Base-by-base conservation (phyloP, 352 stramenopile genomes). In the Blastocystis sp. region DNA sequence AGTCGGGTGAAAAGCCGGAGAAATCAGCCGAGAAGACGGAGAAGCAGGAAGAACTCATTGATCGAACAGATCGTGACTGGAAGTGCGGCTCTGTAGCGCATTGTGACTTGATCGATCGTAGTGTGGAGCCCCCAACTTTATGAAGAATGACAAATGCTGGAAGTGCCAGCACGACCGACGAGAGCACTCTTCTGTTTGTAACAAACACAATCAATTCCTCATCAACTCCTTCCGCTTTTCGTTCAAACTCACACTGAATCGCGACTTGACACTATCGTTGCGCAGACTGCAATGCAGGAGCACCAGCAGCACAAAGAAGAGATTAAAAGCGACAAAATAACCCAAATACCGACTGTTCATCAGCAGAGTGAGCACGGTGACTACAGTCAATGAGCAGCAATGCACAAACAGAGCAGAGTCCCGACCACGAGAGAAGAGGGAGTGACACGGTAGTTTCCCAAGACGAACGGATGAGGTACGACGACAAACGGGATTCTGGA, bases 151-250 rank as follows among this genome's bases (percentile, higher is more conserved):
- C 18, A 34, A 66, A n/a, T 89, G 78, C 47, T 89, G 78, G 78
- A 89, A 89, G 47, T 89, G 78, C 53, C 78, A 89, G n/a, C 39
- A 69, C 53, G 50, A 85, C 68, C 73, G 73, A 18, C 50, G 50
- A 30, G 24, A 20, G 65, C 39, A 65, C 34, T 85, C 9, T 3
- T 47, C n/a, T 68, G 45, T 85, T 85, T 68, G 13, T 53, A 30
- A 18, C 50, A 68, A 66, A 68, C 73, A 85, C 26, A 2, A 3
- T 24, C 30, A 85, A 20, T 85, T 62, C 30, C 54, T 47, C 13
- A 68, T 41, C 13, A 66, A 45, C n/a, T 68, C 73, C 73, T 85
- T 85, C 30, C 26, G 34, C 37, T 62, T 59, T 37, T 85, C 73
- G 37, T 85, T 85, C 24, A 85, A n/a, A 18, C 16, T 47, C 37